Evolutionary conservation across 2,329 filamentous ascomycete species (phyloP), one percentile per base, ranked within the genome.

Genomic region (Ambrosiella beaveri): DNA sequence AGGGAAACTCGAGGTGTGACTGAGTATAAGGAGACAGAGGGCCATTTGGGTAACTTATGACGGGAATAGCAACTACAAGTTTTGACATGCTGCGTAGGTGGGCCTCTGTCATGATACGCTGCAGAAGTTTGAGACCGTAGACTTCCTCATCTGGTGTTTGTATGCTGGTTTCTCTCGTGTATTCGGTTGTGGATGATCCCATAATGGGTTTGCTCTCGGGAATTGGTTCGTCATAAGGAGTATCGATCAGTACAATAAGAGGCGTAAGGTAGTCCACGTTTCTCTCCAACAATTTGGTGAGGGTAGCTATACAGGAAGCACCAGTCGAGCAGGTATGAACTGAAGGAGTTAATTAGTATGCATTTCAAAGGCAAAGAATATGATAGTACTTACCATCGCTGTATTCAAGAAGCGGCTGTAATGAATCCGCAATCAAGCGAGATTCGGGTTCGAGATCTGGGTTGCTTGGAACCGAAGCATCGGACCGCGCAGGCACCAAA

Each of bases 161-260:
- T 11, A 74, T 73, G 38, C 38, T 35, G n/a, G 13, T 17, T 56
- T 56, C 68, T 56, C 66, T 63, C 7, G 65, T 63, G 12, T 68
- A 66, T 7, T 66, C 64, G 17, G 67, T 66, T 52, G 71, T 73
- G 11, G 51, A 53, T 11, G 17, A 15, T 11, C 35, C 35, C 15
- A n/a, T 8, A 36, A 15, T 53, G 56, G 70, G 70, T n/a, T 74
- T 71, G 7, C 75, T 77, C 15, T 72, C 70, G 47, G 70, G 65
- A 57, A 74, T 64, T 51, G 66, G 68, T 60, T 78, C 75, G 62
- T 79, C 71, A 63, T 73, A 72, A 13, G 79, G 76, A 3, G 73
- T 77, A 62, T 81, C 77, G 64, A 82, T 72, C 38, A 82, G 67
- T 58, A 82, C 73, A 61, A 82, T 69, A 2, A 77, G 80, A 8